These are phyloP conservation scores for Spiraea crenata DNA, from an alignment of 331 rosid species.

Conservation along the genomic window DNA sequence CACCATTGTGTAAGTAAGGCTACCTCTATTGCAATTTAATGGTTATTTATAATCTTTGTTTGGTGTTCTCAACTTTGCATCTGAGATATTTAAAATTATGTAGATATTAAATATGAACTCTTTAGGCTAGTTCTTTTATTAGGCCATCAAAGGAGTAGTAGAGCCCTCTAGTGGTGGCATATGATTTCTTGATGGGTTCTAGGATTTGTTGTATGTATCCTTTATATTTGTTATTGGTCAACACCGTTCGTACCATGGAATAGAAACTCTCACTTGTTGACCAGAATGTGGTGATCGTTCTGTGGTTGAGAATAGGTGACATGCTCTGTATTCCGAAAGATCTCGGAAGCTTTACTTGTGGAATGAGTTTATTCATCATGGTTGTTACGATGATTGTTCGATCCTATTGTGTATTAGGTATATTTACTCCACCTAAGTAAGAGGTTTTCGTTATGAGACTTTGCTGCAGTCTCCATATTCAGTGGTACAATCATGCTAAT, in stretches of 20 bases:
- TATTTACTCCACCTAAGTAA: not conserved
- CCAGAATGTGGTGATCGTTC: too few relatives aligned
- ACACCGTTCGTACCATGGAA: not conserved
- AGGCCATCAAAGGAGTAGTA: not conserved
- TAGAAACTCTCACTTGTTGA: too few relatives aligned
- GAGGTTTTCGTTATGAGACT: not conserved
- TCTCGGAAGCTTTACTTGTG: not conserved
- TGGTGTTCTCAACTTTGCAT: constrained; percentile 8
- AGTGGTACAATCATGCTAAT: not conserved
- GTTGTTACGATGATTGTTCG: not conserved
- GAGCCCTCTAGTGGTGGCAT: constrained; percentile 5
- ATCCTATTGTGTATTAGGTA: not conserved
- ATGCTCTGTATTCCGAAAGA: not conserved
- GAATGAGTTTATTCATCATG: not conserved
- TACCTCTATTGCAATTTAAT: not conserved
- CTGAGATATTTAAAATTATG: not conserved
- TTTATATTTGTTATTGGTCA: not conserved
- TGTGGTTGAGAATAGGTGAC: too few relatives aligned
- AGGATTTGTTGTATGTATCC: not conserved
- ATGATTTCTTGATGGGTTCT: not conserved
- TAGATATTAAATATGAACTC: not conserved
- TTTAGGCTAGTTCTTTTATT: not conserved
- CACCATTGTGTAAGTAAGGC: not conserved
- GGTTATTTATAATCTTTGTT: not conserved
- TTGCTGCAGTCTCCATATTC: not conserved